These are phyloP conservation scores for Iberis pinnata DNA, from an alignment of 345 rosid species.

Conservation along the genomic window DNA sequence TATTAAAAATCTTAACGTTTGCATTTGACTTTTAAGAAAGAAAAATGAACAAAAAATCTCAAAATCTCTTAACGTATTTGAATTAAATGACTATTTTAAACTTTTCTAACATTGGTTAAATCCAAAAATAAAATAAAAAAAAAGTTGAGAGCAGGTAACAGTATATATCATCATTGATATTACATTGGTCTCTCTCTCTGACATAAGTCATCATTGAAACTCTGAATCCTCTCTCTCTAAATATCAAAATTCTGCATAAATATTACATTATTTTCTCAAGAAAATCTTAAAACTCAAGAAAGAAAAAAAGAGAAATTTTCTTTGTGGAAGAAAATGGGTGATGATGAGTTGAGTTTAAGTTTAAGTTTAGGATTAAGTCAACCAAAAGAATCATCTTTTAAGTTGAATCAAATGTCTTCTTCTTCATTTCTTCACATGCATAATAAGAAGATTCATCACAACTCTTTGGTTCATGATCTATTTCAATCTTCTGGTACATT, in stretches of 20 bases:
- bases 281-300: constrained; percentile 11
- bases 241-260: constrained; percentile 14
- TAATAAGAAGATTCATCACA: background rate
- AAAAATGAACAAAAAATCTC: constrained; percentile 6
- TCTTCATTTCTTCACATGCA: background rate
- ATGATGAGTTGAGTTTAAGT: constrained; percentile 45
- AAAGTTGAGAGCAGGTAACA: constrained; percentile 19
- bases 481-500: constrained; percentile 46
- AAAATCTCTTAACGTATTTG: constrained; percentile 16
- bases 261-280: constrained; percentile 23
- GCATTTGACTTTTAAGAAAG: constrained; percentile 17
- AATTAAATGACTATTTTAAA: background rate
- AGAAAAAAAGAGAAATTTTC: background rate
- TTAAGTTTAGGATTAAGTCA: constrained; percentile 18
- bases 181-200: constrained; percentile 47
- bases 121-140: background rate
- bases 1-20: constrained; percentile 11
- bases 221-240: constrained; percentile 29
- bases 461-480: constrained; percentile 38
- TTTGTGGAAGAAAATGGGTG: constrained; percentile 35
- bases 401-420: constrained; percentile 38
- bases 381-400: constrained; percentile 35
- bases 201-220: constrained; percentile 54
- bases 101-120: constrained; percentile 9
- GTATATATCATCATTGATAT: constrained; percentile 38